Evolutionary conservation across 495 filamentous ascomycete species (phyloP).

Genomic region (Penicillium taxi): DNA sequence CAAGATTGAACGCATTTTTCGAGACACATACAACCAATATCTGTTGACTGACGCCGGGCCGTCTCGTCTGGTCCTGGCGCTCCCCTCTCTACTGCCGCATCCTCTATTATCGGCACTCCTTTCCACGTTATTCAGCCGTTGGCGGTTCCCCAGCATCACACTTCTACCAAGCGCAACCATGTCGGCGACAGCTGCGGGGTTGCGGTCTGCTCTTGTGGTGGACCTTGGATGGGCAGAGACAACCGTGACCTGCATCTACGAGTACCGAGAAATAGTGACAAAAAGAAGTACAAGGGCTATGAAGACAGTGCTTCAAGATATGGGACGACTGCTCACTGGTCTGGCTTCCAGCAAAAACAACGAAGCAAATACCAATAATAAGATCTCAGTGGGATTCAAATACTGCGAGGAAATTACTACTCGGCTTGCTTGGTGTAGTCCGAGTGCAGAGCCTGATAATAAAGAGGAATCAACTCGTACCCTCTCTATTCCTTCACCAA

Average conservation of each 20-base stretch:
- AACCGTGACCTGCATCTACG: conserved; percentile 70
- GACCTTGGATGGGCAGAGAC: conserved; percentile 92
- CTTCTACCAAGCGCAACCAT: conserved; percentile 68
- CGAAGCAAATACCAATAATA: conserved; percentile 9
- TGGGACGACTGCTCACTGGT: conserved; percentile 53
- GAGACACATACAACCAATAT: conserved; percentile 80
- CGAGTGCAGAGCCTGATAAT: conserved; percentile 10
- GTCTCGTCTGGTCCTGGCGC: conserved; percentile 61
- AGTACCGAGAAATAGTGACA: conserved; percentile 70
- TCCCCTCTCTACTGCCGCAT: conserved; percentile 73
- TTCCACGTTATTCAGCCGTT: conserved; percentile 67
- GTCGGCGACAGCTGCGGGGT: conserved; percentile 65
- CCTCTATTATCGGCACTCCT: conserved; percentile 67
- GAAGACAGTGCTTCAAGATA: conserved; percentile 58
- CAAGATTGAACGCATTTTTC: conserved; percentile 75
- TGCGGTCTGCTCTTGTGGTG: conserved; percentile 72
- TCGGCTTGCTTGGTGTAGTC: conserved; percentile 70
- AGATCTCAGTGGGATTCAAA: conserved; percentile 53
- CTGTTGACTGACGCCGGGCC: conserved; percentile 68
- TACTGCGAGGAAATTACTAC: conserved; percentile 69
- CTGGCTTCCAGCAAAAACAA: conserved; percentile 14
- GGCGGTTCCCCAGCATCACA: conserved; percentile 73
- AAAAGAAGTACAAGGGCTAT: conserved; percentile 65
- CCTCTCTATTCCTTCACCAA: conserved; percentile 40
- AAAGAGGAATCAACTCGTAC: not conserved